These are phyloP conservation scores for Fonsecaea monophora DNA, from an alignment of 2,329 filamentous ascomycete species.

Conservation along the genomic window DNA sequence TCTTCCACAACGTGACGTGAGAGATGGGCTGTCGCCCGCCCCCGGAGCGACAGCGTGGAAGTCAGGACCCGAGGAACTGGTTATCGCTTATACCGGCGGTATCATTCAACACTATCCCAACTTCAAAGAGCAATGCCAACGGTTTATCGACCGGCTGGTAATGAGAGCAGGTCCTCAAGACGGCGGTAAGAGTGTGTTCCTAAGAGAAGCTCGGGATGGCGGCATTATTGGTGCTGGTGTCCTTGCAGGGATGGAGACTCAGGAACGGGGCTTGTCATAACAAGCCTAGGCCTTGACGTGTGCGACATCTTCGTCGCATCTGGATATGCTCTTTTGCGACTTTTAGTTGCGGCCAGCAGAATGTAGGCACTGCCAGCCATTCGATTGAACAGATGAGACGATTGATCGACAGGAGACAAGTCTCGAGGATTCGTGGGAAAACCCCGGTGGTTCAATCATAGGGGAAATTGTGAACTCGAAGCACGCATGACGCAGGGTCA, in stretches of 20 bases:
- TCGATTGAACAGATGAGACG: neutral
- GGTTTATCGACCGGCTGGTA: constrained; percentile 66
- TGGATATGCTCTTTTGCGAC: neutral
- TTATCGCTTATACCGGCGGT: constrained; percentile 80
- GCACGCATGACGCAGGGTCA: constrained; percentile 2
- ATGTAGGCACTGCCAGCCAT: neutral
- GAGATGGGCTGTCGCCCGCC: constrained; percentile 37
- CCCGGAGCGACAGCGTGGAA: constrained; percentile 36
- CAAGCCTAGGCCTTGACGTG: neutral
- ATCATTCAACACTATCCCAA: constrained; percentile 81
- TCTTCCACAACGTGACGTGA: constrained; percentile 18
- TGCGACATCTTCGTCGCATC: neutral
- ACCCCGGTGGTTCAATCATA: neutral
- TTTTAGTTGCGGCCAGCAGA: neutral
- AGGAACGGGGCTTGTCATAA: constrained; percentile 13
- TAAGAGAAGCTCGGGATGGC: constrained; percentile 60
- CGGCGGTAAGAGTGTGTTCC: constrained; percentile 57
- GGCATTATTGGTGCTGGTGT: constrained; percentile 64
- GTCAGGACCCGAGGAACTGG: constrained; percentile 64
- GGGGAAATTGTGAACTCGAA: neutral
- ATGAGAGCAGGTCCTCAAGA: constrained; percentile 54
- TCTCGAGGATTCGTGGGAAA: constrained; percentile 8
- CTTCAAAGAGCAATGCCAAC: constrained; percentile 73
- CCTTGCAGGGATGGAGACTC: constrained; percentile 56
- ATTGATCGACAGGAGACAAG: constrained; percentile 9